Base-by-base conservation (phyloP, 441 rosid species). In the Populus hybrid region DNA sequence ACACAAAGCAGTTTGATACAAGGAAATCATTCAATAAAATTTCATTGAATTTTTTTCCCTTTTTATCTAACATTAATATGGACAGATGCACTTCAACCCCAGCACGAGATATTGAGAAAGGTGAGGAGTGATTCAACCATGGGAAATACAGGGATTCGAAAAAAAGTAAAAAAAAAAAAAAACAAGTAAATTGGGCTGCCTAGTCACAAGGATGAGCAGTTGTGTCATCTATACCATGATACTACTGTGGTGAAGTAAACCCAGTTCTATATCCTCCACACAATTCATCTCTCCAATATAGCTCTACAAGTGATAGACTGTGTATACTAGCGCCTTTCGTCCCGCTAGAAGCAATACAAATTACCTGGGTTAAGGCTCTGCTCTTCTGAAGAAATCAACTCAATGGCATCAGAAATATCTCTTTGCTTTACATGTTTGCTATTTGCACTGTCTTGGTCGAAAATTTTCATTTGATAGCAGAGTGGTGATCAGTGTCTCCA, bases 391-490 rank as follows among this genome's bases (percentile, higher is more conserved):
- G 36, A 73, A 73, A n/a, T 69, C 68, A 85, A 38, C 42, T 28
- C 71, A 71, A 72, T 68, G 7, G 61, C 28, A 67, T 32, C 77
- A 69, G 53, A 70, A 61, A 67, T 72, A 73, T 71, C 78, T 72
- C 12, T 64, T 72, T 40, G 71, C 42, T 80, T 16, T 57, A 5
- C 4, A 1, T 71, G 23, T 30, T 53, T 77, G 71, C 81, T 84
- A 93, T 76, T 89, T 89, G 96, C 98, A 95, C 84, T 95, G 99
- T 84, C 83, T 82, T 20, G 93, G 88, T 78, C 98, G 85, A 74
- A 95, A 93, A n/a, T 91, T 86, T 80, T 91, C 92, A 69, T 57
- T 79, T 4, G 98, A 92, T 63, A 94, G 80, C 77, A 93, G 86
- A 75, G 85, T 78, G 69, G 87, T 81, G 57, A 94, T 81, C 85